Conservation (phyloP, 192 early-diverging fungal species). For the Gonapodya prolifera region DNA sequence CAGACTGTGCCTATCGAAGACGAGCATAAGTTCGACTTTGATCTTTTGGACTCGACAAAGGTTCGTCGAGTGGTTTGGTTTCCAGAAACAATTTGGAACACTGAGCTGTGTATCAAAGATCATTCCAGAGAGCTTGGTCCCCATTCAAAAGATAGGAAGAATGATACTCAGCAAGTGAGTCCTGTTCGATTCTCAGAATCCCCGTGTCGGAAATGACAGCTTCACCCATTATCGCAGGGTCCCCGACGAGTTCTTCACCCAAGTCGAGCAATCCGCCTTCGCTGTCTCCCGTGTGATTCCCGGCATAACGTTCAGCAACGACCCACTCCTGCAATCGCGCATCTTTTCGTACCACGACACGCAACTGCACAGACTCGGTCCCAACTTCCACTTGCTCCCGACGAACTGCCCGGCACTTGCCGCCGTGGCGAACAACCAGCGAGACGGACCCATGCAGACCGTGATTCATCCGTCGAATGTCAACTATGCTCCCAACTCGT, state of each 20-base stretch:
- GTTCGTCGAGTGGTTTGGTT: neutral
- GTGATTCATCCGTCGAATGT: constrained; percentile 30
- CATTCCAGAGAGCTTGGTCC: constrained; percentile 64
- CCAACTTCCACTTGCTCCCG: constrained; percentile 69
- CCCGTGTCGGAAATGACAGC: no score
- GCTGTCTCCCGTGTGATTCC: constrained; percentile 64
- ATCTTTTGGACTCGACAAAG: constrained; percentile 77
- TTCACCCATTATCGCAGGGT: no score
- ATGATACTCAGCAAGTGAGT: constrained; percentile 67
- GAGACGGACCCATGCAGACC: constrained; percentile 56
- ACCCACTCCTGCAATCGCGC: constrained; percentile 75
- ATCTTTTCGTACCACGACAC: constrained; percentile 77
- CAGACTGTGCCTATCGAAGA: constrained; percentile 64
- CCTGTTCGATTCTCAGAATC: no score
- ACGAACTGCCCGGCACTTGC: constrained; percentile 66
- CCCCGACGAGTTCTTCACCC: constrained; percentile 76
- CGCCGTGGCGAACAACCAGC: constrained; percentile 60
- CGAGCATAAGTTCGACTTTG: constrained; percentile 57
- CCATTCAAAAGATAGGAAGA: constrained; percentile 61
- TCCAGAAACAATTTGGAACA: no score
- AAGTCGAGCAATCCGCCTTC: constrained; percentile 77
- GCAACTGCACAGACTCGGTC: constrained; percentile 69
- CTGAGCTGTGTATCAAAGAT: no score
- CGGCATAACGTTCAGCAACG: constrained; percentile 63
- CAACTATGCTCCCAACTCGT: neutral